Evolutionary conservation across 768 basidiomycete species (phyloP).

Genomic region (Amyloporia xantha): DNA sequence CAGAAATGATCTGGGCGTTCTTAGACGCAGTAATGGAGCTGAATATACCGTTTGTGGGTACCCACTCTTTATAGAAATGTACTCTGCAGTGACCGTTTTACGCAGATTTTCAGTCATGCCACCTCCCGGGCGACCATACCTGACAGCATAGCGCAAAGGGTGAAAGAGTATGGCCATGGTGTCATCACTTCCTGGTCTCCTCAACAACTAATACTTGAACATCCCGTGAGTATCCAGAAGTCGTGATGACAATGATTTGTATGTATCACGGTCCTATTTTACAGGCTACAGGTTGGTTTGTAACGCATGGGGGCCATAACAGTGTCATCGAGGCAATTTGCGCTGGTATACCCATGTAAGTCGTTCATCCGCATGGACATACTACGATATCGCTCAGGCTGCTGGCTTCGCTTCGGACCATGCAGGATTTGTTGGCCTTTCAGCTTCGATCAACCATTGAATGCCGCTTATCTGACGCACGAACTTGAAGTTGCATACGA

Average conservation of each 20-base stretch:
- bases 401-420: not conserved
- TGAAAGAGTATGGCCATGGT: slow-evolving; percentile 10
- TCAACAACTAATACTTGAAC: slow-evolving; percentile 17
- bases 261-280: not conserved
- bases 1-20: slow-evolving; percentile 14
- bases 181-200: slow-evolving; percentile 17
- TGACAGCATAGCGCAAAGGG: slow-evolving; percentile 5
- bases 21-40: slow-evolving; percentile 14
- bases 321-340: slow-evolving; percentile 16
- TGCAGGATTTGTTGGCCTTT: slow-evolving; percentile 24
- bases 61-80: not conserved
- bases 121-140: slow-evolving; percentile 7
- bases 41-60: slow-evolving; percentile 16
- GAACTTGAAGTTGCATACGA: slow-evolving; percentile 21
- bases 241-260: not conserved
- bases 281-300: slow-evolving; percentile 12
- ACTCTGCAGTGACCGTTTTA: not conserved
- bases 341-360: slow-evolving; percentile 17
- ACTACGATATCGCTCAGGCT: not conserved
- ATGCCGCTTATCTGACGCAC: slow-evolving; percentile 16
- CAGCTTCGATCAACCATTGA: slow-evolving; percentile 18
- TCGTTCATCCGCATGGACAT: not conserved
- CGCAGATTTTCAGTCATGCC: slow-evolving; percentile 15
- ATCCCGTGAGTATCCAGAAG: slow-evolving; percentile 8
- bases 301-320: slow-evolving; percentile 12